phyloP scores from a whole-genome alignment of 176 grass and related monocot species.

The Oryza brachyantha region DNA sequence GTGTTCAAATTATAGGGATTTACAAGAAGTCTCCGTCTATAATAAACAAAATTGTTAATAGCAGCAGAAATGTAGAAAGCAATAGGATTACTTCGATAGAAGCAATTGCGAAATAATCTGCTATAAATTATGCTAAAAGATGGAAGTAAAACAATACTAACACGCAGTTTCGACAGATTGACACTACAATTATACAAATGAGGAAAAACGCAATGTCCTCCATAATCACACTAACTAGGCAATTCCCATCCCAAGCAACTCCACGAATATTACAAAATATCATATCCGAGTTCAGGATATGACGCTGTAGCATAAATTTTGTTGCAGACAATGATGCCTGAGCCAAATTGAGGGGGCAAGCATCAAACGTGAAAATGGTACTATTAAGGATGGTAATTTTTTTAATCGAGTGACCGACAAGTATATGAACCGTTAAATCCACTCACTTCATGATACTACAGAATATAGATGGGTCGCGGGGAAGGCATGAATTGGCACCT shows the following conservation, averaged over 20 bases:
- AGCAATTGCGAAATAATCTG: neutral
- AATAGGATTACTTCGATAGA: neutral
- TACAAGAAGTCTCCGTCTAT: neutral
- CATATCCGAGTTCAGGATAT: neutral
- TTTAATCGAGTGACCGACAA: neutral
- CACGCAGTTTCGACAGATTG: neutral
- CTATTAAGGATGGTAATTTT: no score
- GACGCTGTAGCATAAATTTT: neutral
- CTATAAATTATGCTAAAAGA: neutral
- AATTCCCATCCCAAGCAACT: neutral
- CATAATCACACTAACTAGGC: neutral
- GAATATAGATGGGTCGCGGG: neutral
- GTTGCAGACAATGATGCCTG: neutral
- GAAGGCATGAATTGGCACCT: conserved; percentile 55
- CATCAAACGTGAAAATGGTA: neutral
- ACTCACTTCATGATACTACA: neutral
- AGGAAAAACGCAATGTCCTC: neutral
- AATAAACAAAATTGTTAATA: conserved; percentile 2
- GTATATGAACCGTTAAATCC: neutral
- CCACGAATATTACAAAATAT: neutral
- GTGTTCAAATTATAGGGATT: conserved; percentile 46
- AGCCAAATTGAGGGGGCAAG: neutral
- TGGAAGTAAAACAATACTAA: neutral
- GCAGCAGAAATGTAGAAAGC: neutral
- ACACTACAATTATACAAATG: neutral